Evolutionary conservation across 139 green algal genomes (phyloP), one percentile per base, ranked within the genome.

Genomic region (Pleodorina starrii): DNA sequence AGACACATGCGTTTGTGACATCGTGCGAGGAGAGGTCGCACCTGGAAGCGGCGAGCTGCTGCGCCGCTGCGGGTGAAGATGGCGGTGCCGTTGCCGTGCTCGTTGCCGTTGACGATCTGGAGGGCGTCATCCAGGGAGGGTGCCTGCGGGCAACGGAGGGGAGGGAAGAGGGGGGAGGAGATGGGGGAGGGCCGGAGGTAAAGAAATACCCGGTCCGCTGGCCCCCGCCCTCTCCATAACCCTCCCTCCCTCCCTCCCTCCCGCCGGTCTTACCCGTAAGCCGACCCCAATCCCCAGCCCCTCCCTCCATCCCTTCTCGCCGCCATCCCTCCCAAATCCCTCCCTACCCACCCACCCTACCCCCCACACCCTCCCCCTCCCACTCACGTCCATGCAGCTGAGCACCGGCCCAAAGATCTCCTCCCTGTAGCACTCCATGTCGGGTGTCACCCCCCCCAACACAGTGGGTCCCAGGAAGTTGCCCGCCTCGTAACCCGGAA

Each of bases 361-460:
- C 19, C 63, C 21, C 63, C 63, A 36, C 63, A 2, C 71, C 29
- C 43, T 38, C 40, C 16, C 11, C n/a, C 57, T 2, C 17, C 35
- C 44, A 35, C 90, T 36, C 82, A 97, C 95, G 85, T 98, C 93
- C 68, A 98, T 69, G 91, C 95, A 98, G 29, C 50, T 97, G 91
- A 99, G 93, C 79, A 99, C 97, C 16, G 97, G 97, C 5, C 97
- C 97, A 86, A 99, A 99, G 59, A 99, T 97, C 92, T 99, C 97
- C 86, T 99, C 92, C 69, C 92, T 90, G 93, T 99, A 99, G 91
- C 93, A 97, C 36, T 97, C 92, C 96, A 99, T 99, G 89, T 94
- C 29, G 0, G 95, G 88, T 35, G 91, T 95, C 14, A 99, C 97
- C 14, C 91, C 92, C 14, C 90, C 92, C 29, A 99, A 90, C 29